phyloP scores from a whole-genome alignment of 2,329 filamentous ascomycete species.

The Penicillium sp. region DNA sequence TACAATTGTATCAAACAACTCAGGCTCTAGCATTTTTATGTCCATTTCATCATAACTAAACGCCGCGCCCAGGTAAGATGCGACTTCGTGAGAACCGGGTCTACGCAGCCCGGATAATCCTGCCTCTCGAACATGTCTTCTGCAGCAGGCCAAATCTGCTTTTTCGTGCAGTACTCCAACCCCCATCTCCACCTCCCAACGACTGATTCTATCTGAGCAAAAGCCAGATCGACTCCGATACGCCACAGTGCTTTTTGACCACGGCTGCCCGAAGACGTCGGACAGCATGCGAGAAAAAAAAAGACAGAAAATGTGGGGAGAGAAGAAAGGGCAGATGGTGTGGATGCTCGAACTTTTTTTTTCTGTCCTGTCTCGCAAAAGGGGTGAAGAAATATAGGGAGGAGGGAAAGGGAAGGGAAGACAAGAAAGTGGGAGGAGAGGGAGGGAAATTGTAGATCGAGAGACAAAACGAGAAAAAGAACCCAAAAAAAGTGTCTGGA shows the following conservation, averaged over 20 bases:
- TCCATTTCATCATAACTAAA: constrained; percentile 42
- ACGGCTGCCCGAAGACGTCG: constrained; percentile 9
- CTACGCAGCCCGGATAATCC: constrained; percentile 16
- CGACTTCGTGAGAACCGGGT: constrained; percentile 35
- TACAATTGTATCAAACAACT: background rate
- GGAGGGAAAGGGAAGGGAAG: constrained; percentile 18
- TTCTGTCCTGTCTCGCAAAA: constrained; percentile 22
- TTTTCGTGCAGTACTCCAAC: constrained; percentile 17
- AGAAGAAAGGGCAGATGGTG: background rate
- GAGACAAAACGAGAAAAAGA: constrained; percentile 30
- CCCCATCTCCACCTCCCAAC: constrained; percentile 16
- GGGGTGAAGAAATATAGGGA: constrained; percentile 23
- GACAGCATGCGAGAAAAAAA: constrained; percentile 4
- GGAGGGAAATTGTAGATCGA: constrained; percentile 23
- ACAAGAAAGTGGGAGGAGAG: constrained; percentile 13
- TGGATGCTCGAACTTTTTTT: constrained; percentile 7
- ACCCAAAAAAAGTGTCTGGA: constrained; percentile 24
- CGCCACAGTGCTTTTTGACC: constrained; percentile 36
- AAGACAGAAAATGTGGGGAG: constrained; percentile 20
- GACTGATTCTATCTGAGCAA: constrained; percentile 27
- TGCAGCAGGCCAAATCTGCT: constrained; percentile 16
- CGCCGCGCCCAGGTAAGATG: constrained; percentile 33
- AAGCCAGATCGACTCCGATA: constrained; percentile 40
- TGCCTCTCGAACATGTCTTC: constrained; percentile 14
- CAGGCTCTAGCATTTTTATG: constrained; percentile 34